A percentile compares a stretch with the other conserved stretches of the same genome.
Evolutionary conservation across 768 basidiomycete genomes (phyloP).

Genomic region (Mycena sanguinolenta): DNA sequence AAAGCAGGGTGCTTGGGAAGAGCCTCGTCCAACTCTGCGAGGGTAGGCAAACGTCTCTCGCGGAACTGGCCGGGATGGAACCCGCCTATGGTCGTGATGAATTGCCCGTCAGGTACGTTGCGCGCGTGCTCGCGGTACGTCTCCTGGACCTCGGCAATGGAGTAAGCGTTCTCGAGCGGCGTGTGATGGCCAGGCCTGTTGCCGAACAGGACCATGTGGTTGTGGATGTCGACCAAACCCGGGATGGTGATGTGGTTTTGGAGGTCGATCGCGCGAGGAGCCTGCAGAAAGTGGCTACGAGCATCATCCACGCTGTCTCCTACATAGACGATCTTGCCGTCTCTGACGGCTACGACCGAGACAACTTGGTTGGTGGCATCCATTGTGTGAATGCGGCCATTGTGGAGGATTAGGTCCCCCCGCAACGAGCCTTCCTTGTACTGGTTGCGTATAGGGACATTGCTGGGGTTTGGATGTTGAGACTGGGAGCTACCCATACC

Average conservation of each 20-base stretch:
- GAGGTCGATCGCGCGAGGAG: constrained; percentile 4
- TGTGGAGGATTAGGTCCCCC: background rate
- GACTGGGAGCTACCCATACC: background rate
- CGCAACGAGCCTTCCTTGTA: constrained; percentile 4
- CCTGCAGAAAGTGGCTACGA: background rate
- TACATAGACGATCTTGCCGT: constrained; percentile 10
- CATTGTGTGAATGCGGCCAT: constrained; percentile 10
- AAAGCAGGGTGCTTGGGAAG: constrained; percentile 5
- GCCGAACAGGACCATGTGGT: constrained; percentile 5
- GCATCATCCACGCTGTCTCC: background rate
- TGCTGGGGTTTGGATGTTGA: background rate
- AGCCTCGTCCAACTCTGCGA: constrained; percentile 1
- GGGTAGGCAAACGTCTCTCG: constrained; percentile 1
- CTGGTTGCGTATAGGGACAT: background rate
- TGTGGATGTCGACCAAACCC: constrained; percentile 2
- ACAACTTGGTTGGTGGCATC: background rate
- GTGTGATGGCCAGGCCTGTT: constrained; percentile 12
- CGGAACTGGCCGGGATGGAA: constrained; percentile 6
- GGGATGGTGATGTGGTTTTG: background rate
- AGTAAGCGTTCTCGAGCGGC: constrained; percentile 9
- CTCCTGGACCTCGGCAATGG: constrained; percentile 11
- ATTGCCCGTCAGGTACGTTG: background rate
- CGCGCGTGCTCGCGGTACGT: background rate
- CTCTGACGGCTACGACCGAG: constrained; percentile 5
- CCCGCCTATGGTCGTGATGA: constrained; percentile 11